Evolutionary conservation across 148 eudicot species (phyloP).

Genomic region (Agrostemma githago): DNA sequence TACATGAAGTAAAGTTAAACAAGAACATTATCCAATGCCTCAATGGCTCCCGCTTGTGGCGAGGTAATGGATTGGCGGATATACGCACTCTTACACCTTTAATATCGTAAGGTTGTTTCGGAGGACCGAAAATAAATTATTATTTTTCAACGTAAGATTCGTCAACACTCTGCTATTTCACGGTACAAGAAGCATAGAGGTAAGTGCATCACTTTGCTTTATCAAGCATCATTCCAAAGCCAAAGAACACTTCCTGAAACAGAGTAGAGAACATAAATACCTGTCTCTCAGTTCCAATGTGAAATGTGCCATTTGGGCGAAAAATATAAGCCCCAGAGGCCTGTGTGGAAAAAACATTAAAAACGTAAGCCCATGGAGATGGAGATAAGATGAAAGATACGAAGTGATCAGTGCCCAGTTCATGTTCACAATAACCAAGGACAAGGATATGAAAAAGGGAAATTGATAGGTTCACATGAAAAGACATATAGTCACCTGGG

Average conservation of each 20-base stretch:
- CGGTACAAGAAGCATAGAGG: background rate
- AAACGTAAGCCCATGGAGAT: background rate
- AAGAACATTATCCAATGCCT: background rate
- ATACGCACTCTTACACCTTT: background rate
- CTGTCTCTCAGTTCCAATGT: slow-evolving; percentile 45
- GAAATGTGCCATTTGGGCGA: slow-evolving; percentile 70
- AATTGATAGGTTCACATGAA: background rate
- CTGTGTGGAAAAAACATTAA: slow-evolving; percentile 28
- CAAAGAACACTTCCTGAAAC: slow-evolving; percentile 4
- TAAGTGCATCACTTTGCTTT: background rate
- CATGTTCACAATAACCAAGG: slow-evolving; percentile 4
- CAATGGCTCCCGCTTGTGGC: background rate
- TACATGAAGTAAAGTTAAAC: background rate
- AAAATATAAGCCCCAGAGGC: slow-evolving; percentile 91
- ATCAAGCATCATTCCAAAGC: background rate
- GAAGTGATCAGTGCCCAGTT: background rate
- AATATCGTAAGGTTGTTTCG: no score
- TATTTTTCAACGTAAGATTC: background rate
- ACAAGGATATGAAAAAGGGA: background rate
- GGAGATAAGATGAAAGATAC: background rate
- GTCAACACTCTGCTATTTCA: background rate
- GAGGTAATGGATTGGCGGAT: background rate
- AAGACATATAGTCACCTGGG: slow-evolving; percentile 31
- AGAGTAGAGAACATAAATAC: slow-evolving; percentile 34
- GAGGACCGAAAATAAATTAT: no score